Evolutionary conservation across 2,329 filamentous ascomycete species (phyloP), one percentile per base, ranked within the genome.

Genomic region (Diaporthe ilicicola): DNA sequence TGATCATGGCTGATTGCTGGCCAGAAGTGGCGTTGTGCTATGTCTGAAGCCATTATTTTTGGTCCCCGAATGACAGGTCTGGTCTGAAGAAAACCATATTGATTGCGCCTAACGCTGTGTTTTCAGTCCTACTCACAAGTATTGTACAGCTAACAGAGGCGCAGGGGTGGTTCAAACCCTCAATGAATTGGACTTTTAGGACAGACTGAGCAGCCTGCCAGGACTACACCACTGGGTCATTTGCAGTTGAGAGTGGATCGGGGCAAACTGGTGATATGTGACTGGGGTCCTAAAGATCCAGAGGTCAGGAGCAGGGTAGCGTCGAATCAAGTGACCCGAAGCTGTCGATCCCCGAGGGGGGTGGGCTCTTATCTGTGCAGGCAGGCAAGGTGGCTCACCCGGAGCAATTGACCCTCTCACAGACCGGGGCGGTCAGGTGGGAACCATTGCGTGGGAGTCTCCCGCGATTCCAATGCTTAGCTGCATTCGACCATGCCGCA

Each of bases 371-470:
- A 62, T 62, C 59, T 62, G 56, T 8, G 39, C 59, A 24, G 54
- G 22, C n/a, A 15, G 32, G 53, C 29, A 59, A 34, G 37, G 44
- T 37, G 37, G 39, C n/a, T 44, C 39, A 24, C 2, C 55, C 55
- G 55, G 55, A 29, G 39, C 17, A 42, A 48, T 34, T 62, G 56
- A 61, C 56, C 42, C 34, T 24, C 56, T 62, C 56, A 48, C 59
- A 62, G 59, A 42, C 42, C 59, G 9, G 42, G 6, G 59, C 8
- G 59, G 59, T 48, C 59, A 62, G 59, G 59, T 62, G 59, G 59
- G 59, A 29, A 29, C 1, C 22, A 59, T 22, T 48, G 59, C 46
- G 59, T 62, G 59, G 39, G 42, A 62, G 42, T 12, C 27, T 62
- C 59, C 59, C 27, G 59, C 59, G 59, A 39, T 12, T 62, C 32